phyloP scores from a whole-genome alignment of 108 stramenopile species.

The Cyclostephanos tholiformis region DNA sequence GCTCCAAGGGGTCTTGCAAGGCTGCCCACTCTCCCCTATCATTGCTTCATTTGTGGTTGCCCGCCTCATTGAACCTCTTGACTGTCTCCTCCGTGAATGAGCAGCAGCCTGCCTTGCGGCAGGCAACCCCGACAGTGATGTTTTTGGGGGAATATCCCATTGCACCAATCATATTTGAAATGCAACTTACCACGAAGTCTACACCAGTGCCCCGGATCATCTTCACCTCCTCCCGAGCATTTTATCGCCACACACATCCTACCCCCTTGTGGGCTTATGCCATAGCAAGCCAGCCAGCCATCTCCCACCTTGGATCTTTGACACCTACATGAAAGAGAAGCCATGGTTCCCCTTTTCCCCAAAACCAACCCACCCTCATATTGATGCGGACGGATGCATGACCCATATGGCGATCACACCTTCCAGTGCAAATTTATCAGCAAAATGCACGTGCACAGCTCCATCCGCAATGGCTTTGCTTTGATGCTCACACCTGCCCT shows the following conservation, averaged over 20 bases:
- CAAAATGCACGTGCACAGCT: too few species aligned
- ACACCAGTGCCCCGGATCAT: neutral
- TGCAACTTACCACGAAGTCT: neutral
- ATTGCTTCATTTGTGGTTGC: constrained; percentile 27
- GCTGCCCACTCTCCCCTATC: constrained; percentile 30
- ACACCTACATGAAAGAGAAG: neutral
- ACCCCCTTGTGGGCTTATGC: neutral
- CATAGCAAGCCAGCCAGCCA: neutral
- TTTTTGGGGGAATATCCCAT: constrained; percentile 12
- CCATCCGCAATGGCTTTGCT: neutral
- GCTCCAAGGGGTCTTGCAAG: constrained; percentile 32
- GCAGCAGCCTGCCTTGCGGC: neutral
- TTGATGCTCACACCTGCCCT: too few species aligned
- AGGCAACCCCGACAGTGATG: constrained; percentile 18
- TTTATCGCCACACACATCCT: neutral
- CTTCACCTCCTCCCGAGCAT: neutral
- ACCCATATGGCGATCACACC: neutral
- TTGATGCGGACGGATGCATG: neutral
- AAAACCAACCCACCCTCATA: neutral
- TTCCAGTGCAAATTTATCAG: too few species aligned
- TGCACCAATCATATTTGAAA: too few species aligned
- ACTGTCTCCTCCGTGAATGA: neutral
- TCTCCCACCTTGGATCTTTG: neutral
- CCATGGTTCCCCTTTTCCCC: neutral
- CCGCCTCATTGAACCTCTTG: neutral